Evolutionary conservation across 1,284 basidiomycete genomes (phyloP), one percentile per base, ranked within the genome.

Genomic region (Mycena sp.): DNA sequence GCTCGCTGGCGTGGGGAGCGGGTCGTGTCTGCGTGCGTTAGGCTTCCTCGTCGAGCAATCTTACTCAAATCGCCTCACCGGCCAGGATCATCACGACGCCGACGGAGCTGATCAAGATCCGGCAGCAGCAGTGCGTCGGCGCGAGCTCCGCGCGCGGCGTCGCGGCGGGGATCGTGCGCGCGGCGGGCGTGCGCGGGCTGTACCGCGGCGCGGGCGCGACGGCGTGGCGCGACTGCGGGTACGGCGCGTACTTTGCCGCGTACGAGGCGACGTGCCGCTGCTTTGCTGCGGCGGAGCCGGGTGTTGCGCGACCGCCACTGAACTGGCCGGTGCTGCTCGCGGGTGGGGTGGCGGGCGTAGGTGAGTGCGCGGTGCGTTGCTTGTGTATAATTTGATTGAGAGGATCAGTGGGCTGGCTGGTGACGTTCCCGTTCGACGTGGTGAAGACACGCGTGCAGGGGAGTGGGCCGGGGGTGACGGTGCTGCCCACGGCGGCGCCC

Each of bases 391-490:
- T 25, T 55, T 50, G 55, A 50, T 19, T 58, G n/a, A 23, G 12
- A 25, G n/a, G 4, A 40, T 32, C 55, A 81, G 82, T 81, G 17
- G 89, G 90, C 4, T 93, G 91, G 91, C 37, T 87, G 1, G 83
- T 81, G 1, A 95, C 93, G 0, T 95, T 96, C 76, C 92, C 92
- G 1, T 81, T 95, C 58, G 94, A 96, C 71, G 91, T 95, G 6
- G 83, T 95, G 67, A 96, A 96, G 78, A 95, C 94, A 6, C 86
- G 93, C 2, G 87, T 95, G 70, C 94, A 96, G 75, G 85, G 85
- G 46, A 80, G 73, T 28, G 68, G 73, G 9, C 53, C 32, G 12
- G 61, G 56, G 21, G 7, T 35, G 32, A 7, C 32, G 14, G 32
- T 35, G 32, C 32, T n/a, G n/a, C n/a, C n/a, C n/a, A n/a, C n/a